Evolutionary conservation across 169 alveolate species (phyloP).

Genomic region (Plasmodium vivax): DNA sequence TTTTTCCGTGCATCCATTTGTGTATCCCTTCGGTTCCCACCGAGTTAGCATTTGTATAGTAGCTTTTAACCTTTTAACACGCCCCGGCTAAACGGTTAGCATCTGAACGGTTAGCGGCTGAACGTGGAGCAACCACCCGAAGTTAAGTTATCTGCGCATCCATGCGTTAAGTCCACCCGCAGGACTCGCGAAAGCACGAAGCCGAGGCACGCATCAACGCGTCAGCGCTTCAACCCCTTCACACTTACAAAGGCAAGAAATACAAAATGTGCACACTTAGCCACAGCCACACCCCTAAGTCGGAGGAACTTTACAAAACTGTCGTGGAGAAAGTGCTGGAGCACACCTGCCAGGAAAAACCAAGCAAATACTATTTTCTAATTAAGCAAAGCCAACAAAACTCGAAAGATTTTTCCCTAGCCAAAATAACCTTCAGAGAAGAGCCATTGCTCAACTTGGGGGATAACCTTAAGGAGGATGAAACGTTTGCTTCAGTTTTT

Average conservation of each 20-base stretch:
- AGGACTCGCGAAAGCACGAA: background rate
- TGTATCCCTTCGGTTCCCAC: background rate
- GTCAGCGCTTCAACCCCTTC: background rate
- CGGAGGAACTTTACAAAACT: constrained; percentile 22
- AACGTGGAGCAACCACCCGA: background rate
- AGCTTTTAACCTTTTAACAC: background rate
- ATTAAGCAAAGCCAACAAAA: constrained; percentile 12
- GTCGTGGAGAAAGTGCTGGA: constrained; percentile 20
- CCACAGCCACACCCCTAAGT: background rate
- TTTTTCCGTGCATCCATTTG: background rate
- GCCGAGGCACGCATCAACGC: background rate
- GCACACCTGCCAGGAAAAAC: background rate
- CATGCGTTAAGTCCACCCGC: background rate
- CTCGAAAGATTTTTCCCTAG: constrained; percentile 21
- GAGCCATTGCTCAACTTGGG: constrained; percentile 24
- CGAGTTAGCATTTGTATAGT: background rate
- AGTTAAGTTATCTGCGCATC: background rate
- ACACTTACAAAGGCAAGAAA: background rate
- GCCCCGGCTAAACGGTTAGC: background rate
- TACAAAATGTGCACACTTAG: constrained; percentile 36
- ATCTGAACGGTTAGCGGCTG: background rate
- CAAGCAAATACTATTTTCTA: constrained; percentile 48
- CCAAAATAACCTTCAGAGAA: constrained; percentile 55
- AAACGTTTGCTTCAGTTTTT: constrained; percentile 19
- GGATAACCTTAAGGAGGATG: constrained; percentile 31